Conservation (phyloP, 225 moss, liverwort and hornwort genomes). For the Sphagnum tenellum region DNA sequence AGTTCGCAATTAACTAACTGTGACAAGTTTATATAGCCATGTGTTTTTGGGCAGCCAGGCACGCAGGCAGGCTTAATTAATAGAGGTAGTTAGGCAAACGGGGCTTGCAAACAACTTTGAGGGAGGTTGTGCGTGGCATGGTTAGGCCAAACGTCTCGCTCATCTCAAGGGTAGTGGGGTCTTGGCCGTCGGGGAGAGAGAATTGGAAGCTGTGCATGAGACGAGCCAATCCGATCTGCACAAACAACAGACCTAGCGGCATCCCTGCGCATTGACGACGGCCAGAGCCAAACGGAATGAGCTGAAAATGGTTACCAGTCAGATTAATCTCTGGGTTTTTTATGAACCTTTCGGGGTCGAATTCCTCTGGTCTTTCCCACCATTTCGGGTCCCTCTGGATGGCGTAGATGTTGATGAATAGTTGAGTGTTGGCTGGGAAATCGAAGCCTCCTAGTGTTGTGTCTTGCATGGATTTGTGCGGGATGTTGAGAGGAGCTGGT, state of each 20-base stretch:
- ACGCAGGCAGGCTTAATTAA: not conserved
- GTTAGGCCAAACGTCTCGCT: not conserved
- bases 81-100: not conserved
- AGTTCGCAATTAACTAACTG: too few species aligned
- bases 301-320: constrained; percentile 25
- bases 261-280: constrained; percentile 67
- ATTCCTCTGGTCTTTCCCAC: constrained; percentile 30
- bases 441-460: constrained; percentile 25
- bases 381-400: constrained; percentile 25
- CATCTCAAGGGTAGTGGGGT: not conserved
- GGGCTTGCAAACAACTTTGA: not conserved
- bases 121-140: not conserved
- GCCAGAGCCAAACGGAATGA: constrained; percentile 56
- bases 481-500: constrained; percentile 18
- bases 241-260: constrained; percentile 35
- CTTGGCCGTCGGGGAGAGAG: not conserved
- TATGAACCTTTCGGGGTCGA: constrained; percentile 33
- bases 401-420: constrained; percentile 33
- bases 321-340: constrained; percentile 7
- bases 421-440: constrained; percentile 22
- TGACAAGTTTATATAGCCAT: too few species aligned
- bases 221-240: constrained; percentile 26
- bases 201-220: constrained; percentile 16
- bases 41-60: too few species aligned
- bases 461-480: constrained; percentile 19